Base-by-base conservation (phyloP, 345 rosid species). In the Ceriops decandra region DNA sequence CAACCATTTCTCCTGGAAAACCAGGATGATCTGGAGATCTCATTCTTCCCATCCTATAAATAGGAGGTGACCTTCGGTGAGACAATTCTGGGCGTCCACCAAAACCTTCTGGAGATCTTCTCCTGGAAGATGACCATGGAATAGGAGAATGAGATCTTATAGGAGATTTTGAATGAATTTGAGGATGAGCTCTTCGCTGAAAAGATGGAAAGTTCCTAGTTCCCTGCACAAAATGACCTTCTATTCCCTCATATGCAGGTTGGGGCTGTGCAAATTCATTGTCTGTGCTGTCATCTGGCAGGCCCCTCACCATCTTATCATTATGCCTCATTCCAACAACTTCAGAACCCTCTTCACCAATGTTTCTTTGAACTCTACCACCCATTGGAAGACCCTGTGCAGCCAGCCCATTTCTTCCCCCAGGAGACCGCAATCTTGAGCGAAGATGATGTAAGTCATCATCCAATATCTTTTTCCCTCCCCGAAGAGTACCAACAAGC, bases 41-140 rank as follows among this genome's bases (percentile, higher is more conserved):
- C 53, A 80, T 72, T 72, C 87, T 85, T 60, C 83, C 90, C 82
- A 74, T 79, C 79, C 89, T 77, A 76, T 77, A 87, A 71, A 82
- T 72, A 68, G 90, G 87, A 68, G 90, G 87, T 62, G 96, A 88
- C 61, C 88, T 81, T 66, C 80, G 81, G 76, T 72, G 80, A 70
- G 81, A 74, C 78, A 90, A 81, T 27, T 88, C 92, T 62, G 83
- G 68, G 63, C 79, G 83, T 60, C 88, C 88, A 79, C 72, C 81
- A 76, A 85, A 88, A 2, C 81, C 89, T 68, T 88, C 89, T 10
- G 87, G 89, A 31, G 98, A 78, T 72, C 95, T 84, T 79, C 90
- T 84, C 84, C 91, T 79, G 19, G 84, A 81, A 72, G 96, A 77
- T 22, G 88, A 76, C 86, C 96, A 88, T 56, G 83, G 81, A 84